These are phyloP conservation scores for Starmerella geochares DNA, from an alignment of 805 yeast genomes.

Conservation along the genomic window DNA sequence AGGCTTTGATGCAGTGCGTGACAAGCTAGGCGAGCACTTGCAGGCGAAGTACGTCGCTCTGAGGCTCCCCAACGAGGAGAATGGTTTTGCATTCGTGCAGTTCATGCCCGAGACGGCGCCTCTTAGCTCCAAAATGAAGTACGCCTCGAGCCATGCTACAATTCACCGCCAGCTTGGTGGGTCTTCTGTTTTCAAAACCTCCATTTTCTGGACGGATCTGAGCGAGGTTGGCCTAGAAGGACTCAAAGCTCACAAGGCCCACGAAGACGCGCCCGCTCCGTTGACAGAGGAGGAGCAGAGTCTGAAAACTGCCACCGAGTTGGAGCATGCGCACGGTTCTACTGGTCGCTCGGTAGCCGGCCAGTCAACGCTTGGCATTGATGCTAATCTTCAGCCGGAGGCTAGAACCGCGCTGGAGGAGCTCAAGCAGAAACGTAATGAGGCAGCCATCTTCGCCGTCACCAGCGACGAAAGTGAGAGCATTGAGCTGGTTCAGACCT, in stretches of 20 bases:
- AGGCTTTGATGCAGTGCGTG: conserved; percentile 33
- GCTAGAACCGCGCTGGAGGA: conserved; percentile 24
- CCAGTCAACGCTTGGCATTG: conserved; percentile 21
- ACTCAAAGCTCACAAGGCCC: conserved; percentile 36
- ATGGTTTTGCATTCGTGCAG: conserved; percentile 52
- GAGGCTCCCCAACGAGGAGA: conserved; percentile 25
- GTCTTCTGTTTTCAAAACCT: conserved; percentile 39
- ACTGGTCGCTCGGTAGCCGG: conserved; percentile 23
- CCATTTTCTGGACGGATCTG: conserved; percentile 46
- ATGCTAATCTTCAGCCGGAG: conserved; percentile 20
- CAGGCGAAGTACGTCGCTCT: conserved; percentile 46
- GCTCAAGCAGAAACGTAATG: conserved; percentile 17
- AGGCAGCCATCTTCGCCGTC: conserved; percentile 32
- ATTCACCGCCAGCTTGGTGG: conserved; percentile 66
- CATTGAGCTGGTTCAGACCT: conserved; percentile 34
- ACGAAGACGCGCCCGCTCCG: conserved; percentile 37
- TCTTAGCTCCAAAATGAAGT: conserved; percentile 79
- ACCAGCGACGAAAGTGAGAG: conserved; percentile 46
- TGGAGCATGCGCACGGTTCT: conserved; percentile 35
- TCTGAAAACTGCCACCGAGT: conserved; percentile 38
- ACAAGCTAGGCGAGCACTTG: conserved; percentile 29
- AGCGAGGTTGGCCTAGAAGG: conserved; percentile 46
- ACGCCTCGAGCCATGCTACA: conserved; percentile 80
- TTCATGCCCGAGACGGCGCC: conserved; percentile 80
- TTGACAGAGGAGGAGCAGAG: conserved; percentile 51